Evolutionary conservation across 331 rosid genomes (phyloP).

Genomic region (Malus hybrid): DNA sequence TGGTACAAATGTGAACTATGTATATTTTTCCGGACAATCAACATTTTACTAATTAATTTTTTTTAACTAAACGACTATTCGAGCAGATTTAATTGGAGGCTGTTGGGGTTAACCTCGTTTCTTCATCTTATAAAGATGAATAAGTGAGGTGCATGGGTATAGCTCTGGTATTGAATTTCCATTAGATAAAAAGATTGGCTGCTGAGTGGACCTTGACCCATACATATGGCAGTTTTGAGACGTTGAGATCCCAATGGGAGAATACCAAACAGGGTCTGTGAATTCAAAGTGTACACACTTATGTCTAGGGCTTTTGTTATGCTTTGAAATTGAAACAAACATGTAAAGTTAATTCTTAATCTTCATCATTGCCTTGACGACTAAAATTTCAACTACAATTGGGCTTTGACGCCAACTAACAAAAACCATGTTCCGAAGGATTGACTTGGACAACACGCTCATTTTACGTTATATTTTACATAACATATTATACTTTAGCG

Average conservation of each 20-base stretch:
- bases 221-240: conserved; percentile 27
- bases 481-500: neutral
- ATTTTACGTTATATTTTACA: no score
- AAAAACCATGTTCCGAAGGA: neutral
- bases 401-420: neutral
- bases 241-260: conserved; percentile 37
- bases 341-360: conserved; percentile 1
- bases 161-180: neutral
- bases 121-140: neutral
- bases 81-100: neutral
- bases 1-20: no score
- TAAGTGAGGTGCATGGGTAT: neutral
- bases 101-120: no score
- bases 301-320: conserved; percentile 2
- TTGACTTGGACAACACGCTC: neutral
- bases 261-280: conserved; percentile 32
- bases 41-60: no score
- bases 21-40: no score
- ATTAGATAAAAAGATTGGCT: neutral
- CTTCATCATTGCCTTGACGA: conserved; percentile 15
- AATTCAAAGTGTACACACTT: conserved; percentile 15
- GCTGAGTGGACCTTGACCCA: conserved; percentile 31
- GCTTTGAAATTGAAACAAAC: conserved; percentile 1
- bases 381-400: no score
- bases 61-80: neutral